Base-by-base conservation (phyloP, 2,329 filamentous ascomycete species). In the Diatrype stigma region DNA sequence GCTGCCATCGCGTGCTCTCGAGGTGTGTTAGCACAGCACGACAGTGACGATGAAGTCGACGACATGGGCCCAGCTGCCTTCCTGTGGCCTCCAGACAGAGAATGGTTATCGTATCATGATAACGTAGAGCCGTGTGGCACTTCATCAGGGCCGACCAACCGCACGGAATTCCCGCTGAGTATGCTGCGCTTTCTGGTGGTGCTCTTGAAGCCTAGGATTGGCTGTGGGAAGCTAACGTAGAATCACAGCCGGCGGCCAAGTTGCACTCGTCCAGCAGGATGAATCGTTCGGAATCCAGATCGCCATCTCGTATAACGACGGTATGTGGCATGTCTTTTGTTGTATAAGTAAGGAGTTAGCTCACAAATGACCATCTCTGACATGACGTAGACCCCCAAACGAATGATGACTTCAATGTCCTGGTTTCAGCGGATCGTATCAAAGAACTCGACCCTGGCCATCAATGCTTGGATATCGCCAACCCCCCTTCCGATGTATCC, bases 81-180 rank as follows among this genome's bases (percentile, higher is more conserved):
- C 61, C 69, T 84, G 65, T 85, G 81, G 81, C 82, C 81, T 3
- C 61, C 71, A 14, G 80, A 84, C 63, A 72, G 81, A 47, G 67
- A 70, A 38, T 86, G 81, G 80, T 70, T 70, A 46, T 77, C 74
- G 28, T 70, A 71, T 12, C 66, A 73, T 35, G 81, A 85, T 60
- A 84, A 84, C 58, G 77, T 63, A 5, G 70, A 74, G 6, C 82
- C 82, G 0, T 85, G 82, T 59, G 81, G 82, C 48, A 81, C 79
- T 11, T 65, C 68, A 11, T 69, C 71, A 16, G 67, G 70, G 1
- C 68, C 73, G 2, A 66, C 65, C 0, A 80, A 80, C 54, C 69
- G 82, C 49, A 84, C 80, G 0, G 61, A 73, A 3, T 85, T 84
- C 54, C 82, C 82, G 22, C 58, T 85, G 21, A 66, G 78, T 80